phyloP scores from a whole-genome alignment of 495 filamentous ascomycete genomes.

The Sordaria brevicollis region DNA sequence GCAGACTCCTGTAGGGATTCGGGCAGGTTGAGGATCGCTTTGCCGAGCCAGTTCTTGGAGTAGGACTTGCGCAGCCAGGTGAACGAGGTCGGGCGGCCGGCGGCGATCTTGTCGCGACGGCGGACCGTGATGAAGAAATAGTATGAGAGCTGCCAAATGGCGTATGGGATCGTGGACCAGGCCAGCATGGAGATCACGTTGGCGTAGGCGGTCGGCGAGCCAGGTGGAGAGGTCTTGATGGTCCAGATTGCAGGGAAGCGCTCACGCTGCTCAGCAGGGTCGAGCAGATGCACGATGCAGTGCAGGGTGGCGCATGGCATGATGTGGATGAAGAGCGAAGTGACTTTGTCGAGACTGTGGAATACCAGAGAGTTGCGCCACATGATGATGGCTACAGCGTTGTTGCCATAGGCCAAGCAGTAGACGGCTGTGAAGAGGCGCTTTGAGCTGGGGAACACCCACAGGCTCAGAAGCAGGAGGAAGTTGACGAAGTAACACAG shows the following conservation, averaged over 20 bases:
- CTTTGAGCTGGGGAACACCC: constrained; percentile 85
- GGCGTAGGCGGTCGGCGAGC: constrained; percentile 65
- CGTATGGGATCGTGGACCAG: constrained; percentile 89
- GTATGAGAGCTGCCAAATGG: constrained; percentile 83
- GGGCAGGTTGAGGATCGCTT: constrained; percentile 70
- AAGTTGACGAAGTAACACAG: constrained; percentile 98
- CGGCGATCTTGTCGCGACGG: constrained; percentile 86
- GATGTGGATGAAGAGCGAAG: constrained; percentile 96
- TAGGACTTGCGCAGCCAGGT: constrained; percentile 94
- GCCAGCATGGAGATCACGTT: constrained; percentile 72
- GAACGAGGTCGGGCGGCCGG: constrained; percentile 89
- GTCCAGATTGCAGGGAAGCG: constrained; percentile 82
- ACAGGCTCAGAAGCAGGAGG: constrained; percentile 69
- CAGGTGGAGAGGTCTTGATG: constrained; percentile 63
- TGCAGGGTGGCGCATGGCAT: constrained; percentile 94
- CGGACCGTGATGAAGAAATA: constrained; percentile 91
- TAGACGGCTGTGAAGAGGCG: constrained; percentile 88
- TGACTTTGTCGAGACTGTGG: constrained; percentile 92
- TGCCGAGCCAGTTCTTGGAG: constrained; percentile 77
- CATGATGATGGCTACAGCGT: constrained; percentile 97
- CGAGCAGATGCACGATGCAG: constrained; percentile 76
- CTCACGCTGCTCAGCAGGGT: constrained; percentile 48
- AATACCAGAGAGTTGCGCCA: constrained; percentile 98
- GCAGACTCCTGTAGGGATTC: constrained; percentile 67
- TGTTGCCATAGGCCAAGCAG: constrained; percentile 90